These are phyloP conservation scores for Fusarium sp. DNA, from an alignment of 2,329 filamentous ascomycete genomes.

Conservation along the genomic window DNA sequence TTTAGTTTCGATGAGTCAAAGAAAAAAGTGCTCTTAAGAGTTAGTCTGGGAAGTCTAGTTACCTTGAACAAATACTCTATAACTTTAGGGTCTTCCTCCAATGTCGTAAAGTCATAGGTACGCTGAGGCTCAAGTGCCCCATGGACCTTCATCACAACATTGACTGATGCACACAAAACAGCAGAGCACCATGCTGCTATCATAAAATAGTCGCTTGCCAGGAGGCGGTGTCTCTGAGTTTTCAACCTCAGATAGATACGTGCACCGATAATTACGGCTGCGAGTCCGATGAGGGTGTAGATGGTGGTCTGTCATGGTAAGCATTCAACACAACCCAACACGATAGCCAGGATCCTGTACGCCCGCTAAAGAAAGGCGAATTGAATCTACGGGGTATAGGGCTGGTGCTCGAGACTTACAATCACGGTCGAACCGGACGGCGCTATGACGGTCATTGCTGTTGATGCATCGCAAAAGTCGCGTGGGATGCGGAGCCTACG, in stretches of 20 bases:
- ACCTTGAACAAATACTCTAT: constrained; percentile 36
- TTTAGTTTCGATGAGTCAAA: not conserved
- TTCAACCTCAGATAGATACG: constrained; percentile 22
- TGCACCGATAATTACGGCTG: constrained; percentile 6
- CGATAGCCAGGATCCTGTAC: no score
- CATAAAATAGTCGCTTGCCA: constrained; percentile 27
- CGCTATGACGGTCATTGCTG: not conserved
- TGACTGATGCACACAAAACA: constrained; percentile 17
- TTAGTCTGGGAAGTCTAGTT: not conserved
- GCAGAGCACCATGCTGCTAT: constrained; percentile 16
- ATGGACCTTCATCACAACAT: constrained; percentile 11
- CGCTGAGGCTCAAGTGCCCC: constrained; percentile 27
- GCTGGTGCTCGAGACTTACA: not conserved
- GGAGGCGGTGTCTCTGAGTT: constrained; percentile 18
- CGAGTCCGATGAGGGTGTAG: constrained; percentile 16
- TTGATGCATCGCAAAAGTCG: not conserved
- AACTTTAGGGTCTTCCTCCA: not conserved
- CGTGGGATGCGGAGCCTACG: not conserved
- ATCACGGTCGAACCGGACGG: not conserved
- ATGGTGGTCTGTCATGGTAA: constrained; percentile 7
- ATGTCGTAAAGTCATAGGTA: constrained; percentile 25
- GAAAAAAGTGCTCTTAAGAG: not conserved
- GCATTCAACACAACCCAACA: not conserved
- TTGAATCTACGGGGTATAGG: not conserved
- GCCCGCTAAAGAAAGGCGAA: not conserved